phyloP scores from a whole-genome alignment of 2,329 filamentous ascomycete genomes.

The Ophiostoma pallidulum region DNA sequence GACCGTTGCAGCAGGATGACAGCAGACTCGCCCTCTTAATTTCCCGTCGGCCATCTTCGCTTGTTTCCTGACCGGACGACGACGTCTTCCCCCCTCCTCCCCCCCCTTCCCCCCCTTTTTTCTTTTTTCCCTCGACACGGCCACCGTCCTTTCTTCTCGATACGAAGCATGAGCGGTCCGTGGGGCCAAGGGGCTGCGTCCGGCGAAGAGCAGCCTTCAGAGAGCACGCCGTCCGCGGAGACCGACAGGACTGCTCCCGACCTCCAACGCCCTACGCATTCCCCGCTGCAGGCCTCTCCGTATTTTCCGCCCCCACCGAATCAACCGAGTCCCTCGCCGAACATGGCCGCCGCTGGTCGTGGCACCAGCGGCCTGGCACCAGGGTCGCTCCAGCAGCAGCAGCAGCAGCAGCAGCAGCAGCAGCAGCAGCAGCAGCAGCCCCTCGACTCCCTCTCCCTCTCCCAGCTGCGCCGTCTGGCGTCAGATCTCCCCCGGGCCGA shows the following conservation, averaged over 20 bases:
- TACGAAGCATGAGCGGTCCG: background rate
- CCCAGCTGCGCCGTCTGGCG: conserved; percentile 63
- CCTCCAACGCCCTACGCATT: too few relatives aligned
- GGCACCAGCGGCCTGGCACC: background rate
- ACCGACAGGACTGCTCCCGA: too few relatives aligned
- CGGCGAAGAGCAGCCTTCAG: background rate
- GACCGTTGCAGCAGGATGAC: conserved; percentile 1
- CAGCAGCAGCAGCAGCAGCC: conserved; percentile 14
- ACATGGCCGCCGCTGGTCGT: background rate
- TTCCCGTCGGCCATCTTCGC: too few relatives aligned
- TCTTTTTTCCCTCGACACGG: background rate
- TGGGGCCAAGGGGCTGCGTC: background rate
- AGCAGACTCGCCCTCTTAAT: conserved; percentile 1
- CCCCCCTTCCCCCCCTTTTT: background rate
- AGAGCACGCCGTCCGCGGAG: too few relatives aligned
- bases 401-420: background rate
- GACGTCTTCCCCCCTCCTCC: background rate
- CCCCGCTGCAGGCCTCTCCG: background rate
- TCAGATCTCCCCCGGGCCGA: conserved; percentile 63
- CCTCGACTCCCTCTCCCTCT: conserved; percentile 63
- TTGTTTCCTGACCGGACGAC: too few relatives aligned
- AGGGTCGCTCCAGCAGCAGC: background rate
- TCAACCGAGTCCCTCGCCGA: background rate
- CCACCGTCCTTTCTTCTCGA: background rate
- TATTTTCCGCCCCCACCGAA: conserved; percentile 2